phyloP scores from a whole-genome alignment of 2,329 filamentous ascomycete genomes.

The Colletotrichum sp. region DNA sequence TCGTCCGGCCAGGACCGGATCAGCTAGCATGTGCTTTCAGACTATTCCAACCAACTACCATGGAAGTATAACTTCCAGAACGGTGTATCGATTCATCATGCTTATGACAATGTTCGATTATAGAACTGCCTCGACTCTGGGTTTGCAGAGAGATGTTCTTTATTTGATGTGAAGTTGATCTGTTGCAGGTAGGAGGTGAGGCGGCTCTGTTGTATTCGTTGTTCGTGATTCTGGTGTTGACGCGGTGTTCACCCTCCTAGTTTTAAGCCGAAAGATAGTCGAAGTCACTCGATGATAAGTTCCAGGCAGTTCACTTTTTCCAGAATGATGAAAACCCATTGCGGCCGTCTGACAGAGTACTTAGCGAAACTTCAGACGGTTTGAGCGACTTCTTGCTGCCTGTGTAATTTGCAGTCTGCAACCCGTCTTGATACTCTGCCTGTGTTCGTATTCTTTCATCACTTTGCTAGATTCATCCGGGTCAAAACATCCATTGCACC shows the following conservation, averaged over 20 bases:
- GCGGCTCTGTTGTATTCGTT: neutral
- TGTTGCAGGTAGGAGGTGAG: no score
- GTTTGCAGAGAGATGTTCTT: neutral
- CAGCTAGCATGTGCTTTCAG: neutral
- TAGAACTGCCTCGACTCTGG: slow-evolving; percentile 10
- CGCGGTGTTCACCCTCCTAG: neutral
- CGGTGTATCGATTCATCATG: slow-evolving; percentile 16
- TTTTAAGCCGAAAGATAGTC: neutral
- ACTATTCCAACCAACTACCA: neutral
- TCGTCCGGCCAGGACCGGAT: neutral
- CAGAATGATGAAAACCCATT: neutral
- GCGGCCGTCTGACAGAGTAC: neutral
- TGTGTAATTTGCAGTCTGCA: neutral
- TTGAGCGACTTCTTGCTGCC: neutral
- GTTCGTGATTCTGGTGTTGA: neutral
- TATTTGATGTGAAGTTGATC: neutral
- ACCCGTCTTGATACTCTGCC: neutral
- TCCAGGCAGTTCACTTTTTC: neutral
- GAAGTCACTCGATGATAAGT: neutral
- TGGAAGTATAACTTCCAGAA: neutral
- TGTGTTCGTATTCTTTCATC: neutral
- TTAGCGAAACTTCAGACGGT: neutral
- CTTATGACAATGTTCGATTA: neutral
- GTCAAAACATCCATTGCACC: no score
- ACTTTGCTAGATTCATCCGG: neutral